These are phyloP conservation scores for Periconia digitata DNA, from an alignment of 2,329 filamentous ascomycete species.

Conservation along the genomic window DNA sequence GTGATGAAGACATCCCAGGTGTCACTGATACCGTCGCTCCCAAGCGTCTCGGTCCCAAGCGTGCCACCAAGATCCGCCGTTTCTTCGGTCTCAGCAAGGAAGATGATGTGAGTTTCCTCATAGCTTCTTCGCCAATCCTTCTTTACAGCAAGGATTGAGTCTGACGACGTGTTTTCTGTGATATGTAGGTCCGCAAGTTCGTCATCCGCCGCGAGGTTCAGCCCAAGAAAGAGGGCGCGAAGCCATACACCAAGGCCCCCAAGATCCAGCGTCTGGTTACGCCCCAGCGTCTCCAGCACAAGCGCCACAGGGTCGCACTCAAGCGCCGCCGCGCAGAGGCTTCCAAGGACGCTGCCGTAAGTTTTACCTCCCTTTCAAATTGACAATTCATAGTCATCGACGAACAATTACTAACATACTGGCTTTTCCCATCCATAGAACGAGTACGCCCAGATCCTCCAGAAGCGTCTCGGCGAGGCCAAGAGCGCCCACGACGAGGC, in stretches of 20 bases:
- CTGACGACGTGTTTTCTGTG: constrained; percentile 44
- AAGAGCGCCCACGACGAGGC: constrained; percentile 91
- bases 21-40: constrained; percentile 97
- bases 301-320: constrained; percentile 95
- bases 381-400: too few species aligned
- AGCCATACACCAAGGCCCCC: constrained; percentile 99
- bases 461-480: constrained; percentile 96
- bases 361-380: constrained; percentile 34
- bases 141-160: constrained; percentile 47
- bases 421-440: constrained; percentile 72
- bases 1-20: constrained; percentile 89
- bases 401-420: too few species aligned
- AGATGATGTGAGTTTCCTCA: constrained; percentile 90
- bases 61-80: constrained; percentile 98
- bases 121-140: constrained; percentile 67
- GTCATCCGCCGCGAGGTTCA: constrained; percentile 98
- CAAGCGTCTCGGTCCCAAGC: constrained; percentile 99
- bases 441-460: constrained; percentile 94
- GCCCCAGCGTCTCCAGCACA: constrained; percentile 99
- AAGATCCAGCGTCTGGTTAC: constrained; percentile 99
- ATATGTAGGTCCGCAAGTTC: constrained; percentile 89
- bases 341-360: constrained; percentile 98
- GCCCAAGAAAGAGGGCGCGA: constrained; percentile 96
- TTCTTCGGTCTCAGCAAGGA: constrained; percentile 99
- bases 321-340: constrained; percentile 98